Base-by-base conservation (phyloP, 495 filamentous ascomycete species). In the Cladorrhinum samala region DNA sequence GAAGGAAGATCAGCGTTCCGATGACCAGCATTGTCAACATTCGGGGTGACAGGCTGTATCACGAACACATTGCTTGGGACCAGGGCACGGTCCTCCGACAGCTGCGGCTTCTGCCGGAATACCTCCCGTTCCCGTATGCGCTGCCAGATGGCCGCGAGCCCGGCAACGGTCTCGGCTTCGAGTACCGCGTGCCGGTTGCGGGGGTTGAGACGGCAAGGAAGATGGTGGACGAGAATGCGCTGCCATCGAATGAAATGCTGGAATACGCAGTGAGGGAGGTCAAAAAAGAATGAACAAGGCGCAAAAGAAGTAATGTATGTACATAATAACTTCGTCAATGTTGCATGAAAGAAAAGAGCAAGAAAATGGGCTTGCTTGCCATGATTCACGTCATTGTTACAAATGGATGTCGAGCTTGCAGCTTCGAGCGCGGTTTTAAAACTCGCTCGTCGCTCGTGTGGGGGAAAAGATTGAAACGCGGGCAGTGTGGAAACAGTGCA, bases 41-140 rank as follows among this genome's bases (percentile, higher is more conserved):
- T 46, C 76, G 88, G 13, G 88, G 80, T 2, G 86, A 86, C 3
- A 81, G 81, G 46, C 71, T 95, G 3, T 90, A 83, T 62, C 83
- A 87, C 48, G 90, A 96, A 67, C 85, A 92, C 59, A 83, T 91
- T 16, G 85, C 87, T 57, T 96, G 89, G 89, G 91, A 95, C 61
- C 89, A 95, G 64, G 88, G 86, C 1, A 84, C 80, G 14, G 85
- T 92, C 2, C 68, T 96, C 0, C 77, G 85, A 17, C 90, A 95
- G 67, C 68, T 89, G 0, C 89, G 89, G 0, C 63, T 94, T 43
- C 62, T 95, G 36, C 76, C 84, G 61, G 57, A 85, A 73, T 67
- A 79, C 68, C 60, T 73, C 5, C 74, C 77, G 1, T 85, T 78
- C 48, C 80, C 82, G 7, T 81, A 83, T 59, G 50, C 72, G 0